Evolutionary conservation across 441 rosid species (phyloP).

Genomic region (Melastoma candidum): DNA sequence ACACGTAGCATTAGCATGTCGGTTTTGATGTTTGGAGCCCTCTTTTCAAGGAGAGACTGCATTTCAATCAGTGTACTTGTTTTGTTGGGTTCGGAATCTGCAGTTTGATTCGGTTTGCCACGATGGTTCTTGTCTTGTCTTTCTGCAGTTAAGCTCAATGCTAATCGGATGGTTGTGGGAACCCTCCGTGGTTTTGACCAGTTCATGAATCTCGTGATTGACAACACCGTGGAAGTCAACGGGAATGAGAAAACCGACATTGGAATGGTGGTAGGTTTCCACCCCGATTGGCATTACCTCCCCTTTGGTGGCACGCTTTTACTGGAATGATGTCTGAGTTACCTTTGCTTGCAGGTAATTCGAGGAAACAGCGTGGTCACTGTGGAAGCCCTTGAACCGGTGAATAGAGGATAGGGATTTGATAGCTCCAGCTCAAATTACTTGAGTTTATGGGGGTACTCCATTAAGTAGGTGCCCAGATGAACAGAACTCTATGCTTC

Average conservation of each 20-base stretch:
- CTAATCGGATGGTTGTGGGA: constrained; percentile 73
- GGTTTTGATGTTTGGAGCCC: too few species aligned
- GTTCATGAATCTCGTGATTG: constrained; percentile 81
- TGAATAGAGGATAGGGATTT: constrained; percentile 19
- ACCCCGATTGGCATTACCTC: background rate
- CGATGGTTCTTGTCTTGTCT: background rate
- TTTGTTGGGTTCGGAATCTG: background rate
- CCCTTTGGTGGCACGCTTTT: background rate
- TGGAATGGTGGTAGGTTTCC: constrained; percentile 71
- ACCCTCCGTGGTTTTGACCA: constrained; percentile 87
- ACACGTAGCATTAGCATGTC: too few species aligned
- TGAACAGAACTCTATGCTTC: too few species aligned
- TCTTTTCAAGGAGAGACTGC: too few species aligned
- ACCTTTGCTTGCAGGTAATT: constrained; percentile 41
- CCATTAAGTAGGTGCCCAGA: too few species aligned
- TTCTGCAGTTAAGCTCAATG: constrained; percentile 71
- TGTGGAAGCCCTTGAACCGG: constrained; percentile 93
- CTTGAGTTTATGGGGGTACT: too few species aligned
- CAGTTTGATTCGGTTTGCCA: background rate
- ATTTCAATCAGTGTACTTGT: too few species aligned
- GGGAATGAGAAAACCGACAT: constrained; percentile 66
- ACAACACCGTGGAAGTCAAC: constrained; percentile 68
- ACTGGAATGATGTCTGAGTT: background rate
- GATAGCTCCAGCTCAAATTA: too few species aligned
- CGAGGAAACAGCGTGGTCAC: constrained; percentile 92